These are phyloP conservation scores for Pinus albicaulis DNA, from an alignment of 75 land plant species.

Conservation along the genomic window DNA sequence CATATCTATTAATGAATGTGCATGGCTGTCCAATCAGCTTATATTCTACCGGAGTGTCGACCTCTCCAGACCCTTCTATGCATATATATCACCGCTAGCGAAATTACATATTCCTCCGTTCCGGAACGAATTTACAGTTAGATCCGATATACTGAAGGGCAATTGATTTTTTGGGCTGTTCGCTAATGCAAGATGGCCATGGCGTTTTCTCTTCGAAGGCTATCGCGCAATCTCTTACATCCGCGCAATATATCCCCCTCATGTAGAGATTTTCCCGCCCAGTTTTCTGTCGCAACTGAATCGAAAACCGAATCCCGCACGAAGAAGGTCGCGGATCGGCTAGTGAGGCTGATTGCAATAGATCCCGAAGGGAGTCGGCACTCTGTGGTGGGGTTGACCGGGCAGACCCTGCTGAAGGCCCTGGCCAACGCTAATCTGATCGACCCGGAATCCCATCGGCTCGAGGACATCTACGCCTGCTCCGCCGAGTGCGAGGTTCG, in stretches of 20 bases:
- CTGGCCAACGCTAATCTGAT: constrained; percentile 57
- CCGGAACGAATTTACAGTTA: no score
- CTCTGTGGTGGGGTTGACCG: constrained; percentile 54
- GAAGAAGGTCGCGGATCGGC: constrained; percentile 49
- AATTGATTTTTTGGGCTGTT: no score
- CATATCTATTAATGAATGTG: no score
- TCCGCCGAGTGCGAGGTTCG: constrained; percentile 88
- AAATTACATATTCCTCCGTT: no score
- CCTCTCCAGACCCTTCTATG: no score
- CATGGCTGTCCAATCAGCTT: no score
- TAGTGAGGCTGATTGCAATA: constrained; percentile 63
- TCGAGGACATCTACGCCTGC: constrained; percentile 85
- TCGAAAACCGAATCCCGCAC: constrained; percentile 18
- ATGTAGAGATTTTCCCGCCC: neutral
- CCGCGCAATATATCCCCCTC: neutral
- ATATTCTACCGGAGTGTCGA: no score
- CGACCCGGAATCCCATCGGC: constrained; percentile 79
- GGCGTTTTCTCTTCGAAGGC: constrained; percentile 13
- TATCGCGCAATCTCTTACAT: neutral
- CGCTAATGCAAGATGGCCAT: neutral
- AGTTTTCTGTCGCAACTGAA: constrained; percentile 6
- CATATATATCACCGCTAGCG: no score
- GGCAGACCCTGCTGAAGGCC: constrained; percentile 71
- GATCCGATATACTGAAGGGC: no score
- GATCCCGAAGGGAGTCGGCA: constrained; percentile 63